Evolutionary conservation across 1,284 basidiomycete genomes (phyloP), one percentile per base, ranked within the genome.

Genomic region (Leccinum pallidistipes): DNA sequence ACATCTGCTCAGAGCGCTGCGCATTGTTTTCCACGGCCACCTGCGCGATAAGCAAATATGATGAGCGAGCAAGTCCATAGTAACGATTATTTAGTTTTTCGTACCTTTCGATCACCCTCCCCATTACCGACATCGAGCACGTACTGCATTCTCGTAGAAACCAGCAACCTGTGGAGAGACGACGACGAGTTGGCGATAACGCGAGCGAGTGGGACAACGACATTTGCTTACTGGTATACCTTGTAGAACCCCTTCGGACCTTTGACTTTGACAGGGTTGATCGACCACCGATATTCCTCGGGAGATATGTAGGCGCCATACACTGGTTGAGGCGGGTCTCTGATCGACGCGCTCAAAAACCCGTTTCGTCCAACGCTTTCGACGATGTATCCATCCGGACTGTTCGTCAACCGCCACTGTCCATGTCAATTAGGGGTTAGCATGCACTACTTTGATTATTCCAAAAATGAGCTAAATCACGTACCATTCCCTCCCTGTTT

Each of bases 361-460:
- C 21, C 27, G 10, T 40, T 36, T 21, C 24, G 14, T 14, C 9
- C 29, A 2, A 53, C 27, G 34, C 38, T 63, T 24, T 63, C 9
- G 49, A 64, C 38, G 9, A 12, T n/a, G 7, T 62, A 65, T 51
- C 64, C 64, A 7, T 47, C 14, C 16, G 10, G 24, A 1, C 29
- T 3, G 10, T 66, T 63, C 31, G 31, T 63, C 10, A 64, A 9
- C 9, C 8, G 11, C 64, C 63, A 64, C 64, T 63, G 24, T 47
- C 4, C 3, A 27, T 16, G 24, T 16, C 12, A 49, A 49, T 49
- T 14, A 49, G 24, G 21, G 21, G 7, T 24, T 8, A 49, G 47
- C 21, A 14, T 24, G 21, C 45, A 49, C 12, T 2, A 49, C 7
- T 49, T 49, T 10, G 8, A 27, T 8, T 27, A 49, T 24, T 8